These are phyloP conservation scores for Scytalidium sp. DNA, from an alignment of 2,329 filamentous ascomycete species.

Conservation along the genomic window DNA sequence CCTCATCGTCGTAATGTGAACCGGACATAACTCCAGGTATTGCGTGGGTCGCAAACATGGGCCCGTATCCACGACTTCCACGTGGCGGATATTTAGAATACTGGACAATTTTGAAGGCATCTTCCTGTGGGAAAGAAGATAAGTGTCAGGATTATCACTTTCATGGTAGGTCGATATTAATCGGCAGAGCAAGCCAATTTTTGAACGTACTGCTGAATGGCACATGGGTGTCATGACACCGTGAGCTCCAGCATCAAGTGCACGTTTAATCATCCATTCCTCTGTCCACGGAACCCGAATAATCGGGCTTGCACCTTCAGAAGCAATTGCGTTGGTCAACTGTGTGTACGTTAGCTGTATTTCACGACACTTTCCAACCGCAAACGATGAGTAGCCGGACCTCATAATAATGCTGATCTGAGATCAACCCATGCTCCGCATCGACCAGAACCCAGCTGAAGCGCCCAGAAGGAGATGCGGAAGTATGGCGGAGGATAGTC, in stretches of 20 bases:
- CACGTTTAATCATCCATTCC: conserved; percentile 52
- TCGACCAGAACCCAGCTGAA: conserved; percentile 66
- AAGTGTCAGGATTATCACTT: conserved; percentile 43
- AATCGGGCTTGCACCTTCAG: conserved; percentile 47
- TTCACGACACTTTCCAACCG: too few species aligned
- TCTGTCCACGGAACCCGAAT: conserved; percentile 54
- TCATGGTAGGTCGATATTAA: too few species aligned
- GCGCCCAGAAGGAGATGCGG: too few species aligned
- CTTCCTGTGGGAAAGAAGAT: conserved; percentile 33
- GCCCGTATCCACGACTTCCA: conserved; percentile 51
- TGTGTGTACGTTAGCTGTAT: conserved; percentile 58
- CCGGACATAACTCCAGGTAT: too few species aligned
- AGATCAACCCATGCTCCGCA: conserved; percentile 52
- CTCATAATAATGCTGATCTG: too few species aligned
- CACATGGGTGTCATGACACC: conserved; percentile 42
- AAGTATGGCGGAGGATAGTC: too few species aligned
- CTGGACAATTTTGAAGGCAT: conserved; percentile 42
- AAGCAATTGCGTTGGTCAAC: conserved; percentile 50
- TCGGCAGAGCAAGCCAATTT: too few species aligned
- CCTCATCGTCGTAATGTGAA: conserved; percentile 49
- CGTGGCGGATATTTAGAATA: conserved; percentile 51
- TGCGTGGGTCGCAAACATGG: conserved; percentile 48
- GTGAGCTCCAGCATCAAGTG: conserved; percentile 52
- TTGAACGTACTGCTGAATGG: conserved; percentile 13
- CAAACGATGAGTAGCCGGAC: too few species aligned